phyloP scores from a whole-genome alignment of 2,329 filamentous ascomycete species.

The Coniella vitis region DNA sequence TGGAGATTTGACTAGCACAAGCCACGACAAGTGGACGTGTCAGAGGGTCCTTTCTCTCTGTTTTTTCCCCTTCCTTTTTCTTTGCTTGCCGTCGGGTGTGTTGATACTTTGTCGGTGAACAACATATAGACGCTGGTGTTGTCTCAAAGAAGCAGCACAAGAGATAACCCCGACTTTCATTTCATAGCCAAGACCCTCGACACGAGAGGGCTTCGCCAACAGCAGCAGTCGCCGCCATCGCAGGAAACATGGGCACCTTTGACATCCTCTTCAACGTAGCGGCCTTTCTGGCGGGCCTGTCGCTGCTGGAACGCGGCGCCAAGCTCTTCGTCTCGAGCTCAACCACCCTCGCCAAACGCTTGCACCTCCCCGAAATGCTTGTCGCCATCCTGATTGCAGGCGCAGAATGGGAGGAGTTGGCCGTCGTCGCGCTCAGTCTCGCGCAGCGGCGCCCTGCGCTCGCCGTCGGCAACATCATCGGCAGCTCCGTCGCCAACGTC shows the following conservation, averaged over 20 bases:
- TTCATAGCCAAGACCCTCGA: too few species aligned
- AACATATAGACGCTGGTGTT: too few species aligned
- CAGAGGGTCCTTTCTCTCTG: too few species aligned
- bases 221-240: too few species aligned
- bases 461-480: slow-evolving; percentile 47
- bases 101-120: too few species aligned
- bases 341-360: slow-evolving; percentile 36
- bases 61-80: too few species aligned
- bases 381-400: slow-evolving; percentile 46
- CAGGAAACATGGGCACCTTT: slow-evolving; percentile 7
- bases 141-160: too few species aligned
- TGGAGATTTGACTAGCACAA: too few species aligned
- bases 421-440: slow-evolving; percentile 41
- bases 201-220: too few species aligned
- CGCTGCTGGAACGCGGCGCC: slow-evolving; percentile 44
- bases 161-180: too few species aligned
- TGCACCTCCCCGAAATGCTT: slow-evolving; percentile 38
- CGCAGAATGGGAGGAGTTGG: slow-evolving; percentile 50
- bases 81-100: too few species aligned
- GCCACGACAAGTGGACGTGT: too few species aligned
- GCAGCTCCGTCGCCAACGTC: slow-evolving; percentile 49
- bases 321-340: slow-evolving; percentile 48
- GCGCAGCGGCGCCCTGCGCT: slow-evolving; percentile 38
- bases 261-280: slow-evolving; percentile 30
- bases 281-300: slow-evolving; percentile 37